These are phyloP conservation scores for Candida anutae DNA, from an alignment of 1,139 yeast species.

Conservation along the genomic window DNA sequence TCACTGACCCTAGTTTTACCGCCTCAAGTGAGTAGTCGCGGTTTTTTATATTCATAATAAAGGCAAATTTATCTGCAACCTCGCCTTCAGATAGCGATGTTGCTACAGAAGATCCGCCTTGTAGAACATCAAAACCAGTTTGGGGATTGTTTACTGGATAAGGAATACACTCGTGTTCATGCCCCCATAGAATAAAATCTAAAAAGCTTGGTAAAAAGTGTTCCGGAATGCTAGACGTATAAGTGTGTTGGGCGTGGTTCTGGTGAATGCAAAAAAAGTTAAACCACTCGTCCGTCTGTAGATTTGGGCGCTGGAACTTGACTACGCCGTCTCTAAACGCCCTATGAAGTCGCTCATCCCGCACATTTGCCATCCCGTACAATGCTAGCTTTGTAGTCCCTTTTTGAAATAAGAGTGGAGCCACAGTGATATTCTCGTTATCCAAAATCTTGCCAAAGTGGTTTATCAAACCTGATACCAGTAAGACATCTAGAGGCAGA, in stretches of 20 bases:
- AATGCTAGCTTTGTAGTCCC: conserved; percentile 78
- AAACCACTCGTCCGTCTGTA: conserved; percentile 64
- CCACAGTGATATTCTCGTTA: conserved; percentile 63
- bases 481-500: conserved; percentile 82
- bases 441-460: conserved; percentile 83
- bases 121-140: conserved; percentile 71
- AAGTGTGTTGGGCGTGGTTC: conserved; percentile 73
- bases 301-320: conserved; percentile 64
- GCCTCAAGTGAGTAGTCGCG: conserved; percentile 56
- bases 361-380: conserved; percentile 80
- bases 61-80: conserved; percentile 65
- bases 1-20: conserved; percentile 58
- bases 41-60: conserved; percentile 57
- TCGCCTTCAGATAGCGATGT: conserved; percentile 88
- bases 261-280: conserved; percentile 89
- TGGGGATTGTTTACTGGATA: conserved; percentile 58
- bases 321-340: conserved; percentile 79
- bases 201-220: conserved; percentile 72
- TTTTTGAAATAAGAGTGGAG: conserved; percentile 78
- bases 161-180: conserved; percentile 91
- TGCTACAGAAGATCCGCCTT: conserved; percentile 93
- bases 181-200: conserved; percentile 91
- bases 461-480: conserved; percentile 77
- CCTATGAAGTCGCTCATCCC: conserved; percentile 82
- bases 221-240: conserved; percentile 80